Base-by-base conservation (phyloP, 768 basidiomycete species). In the Leccinum olivaceopallidum region DNA sequence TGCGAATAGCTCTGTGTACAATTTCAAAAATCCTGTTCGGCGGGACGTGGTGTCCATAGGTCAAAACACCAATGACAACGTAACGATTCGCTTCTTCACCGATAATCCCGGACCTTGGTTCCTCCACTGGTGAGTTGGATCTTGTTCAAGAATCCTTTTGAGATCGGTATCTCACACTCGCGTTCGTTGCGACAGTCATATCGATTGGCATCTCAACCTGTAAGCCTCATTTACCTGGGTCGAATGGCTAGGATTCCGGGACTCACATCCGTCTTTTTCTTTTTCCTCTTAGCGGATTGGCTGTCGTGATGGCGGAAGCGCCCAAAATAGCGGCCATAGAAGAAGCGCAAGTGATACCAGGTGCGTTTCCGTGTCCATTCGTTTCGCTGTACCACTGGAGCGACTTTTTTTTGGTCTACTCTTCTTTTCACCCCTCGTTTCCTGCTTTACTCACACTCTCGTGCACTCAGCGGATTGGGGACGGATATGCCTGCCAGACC, bases 61-160 rank as follows among this genome's bases (percentile, higher is more conserved):
- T 14, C 50, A 18, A 4, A 44, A 32, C 0, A 44, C 80, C 67
- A 63, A 60, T 2, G 72, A 82, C 73, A 71, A 81, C 64, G 83
- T 83, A 20, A 81, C 81, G 5, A 76, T 90, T 55, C 81, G 86
- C 52, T 89, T 86, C 71, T 66, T 71, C 28, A 87, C 86, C 0
- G 82, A 89, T 63, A 90, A 90, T 69, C 79, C 88, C 1, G 88
- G 88, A 16, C 82, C 83, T 12, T 87, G 85, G 83, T 76, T 82
- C 70, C 67, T 82, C 47, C 81, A 81, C 63, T 82, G 74, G 73
- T 76, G 55, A 67, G 65, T 36, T 44, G 8, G 28, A 9, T 12
- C 2, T 6, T 14, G 76, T 12, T 22, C 10, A 12, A 48, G 10
- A 12, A 4, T 44, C 4, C 3, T 14, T 5, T 10, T 75, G 1